phyloP scores from a whole-genome alignment of 768 basidiomycete genomes.

The Auriculariales sp. region DNA sequence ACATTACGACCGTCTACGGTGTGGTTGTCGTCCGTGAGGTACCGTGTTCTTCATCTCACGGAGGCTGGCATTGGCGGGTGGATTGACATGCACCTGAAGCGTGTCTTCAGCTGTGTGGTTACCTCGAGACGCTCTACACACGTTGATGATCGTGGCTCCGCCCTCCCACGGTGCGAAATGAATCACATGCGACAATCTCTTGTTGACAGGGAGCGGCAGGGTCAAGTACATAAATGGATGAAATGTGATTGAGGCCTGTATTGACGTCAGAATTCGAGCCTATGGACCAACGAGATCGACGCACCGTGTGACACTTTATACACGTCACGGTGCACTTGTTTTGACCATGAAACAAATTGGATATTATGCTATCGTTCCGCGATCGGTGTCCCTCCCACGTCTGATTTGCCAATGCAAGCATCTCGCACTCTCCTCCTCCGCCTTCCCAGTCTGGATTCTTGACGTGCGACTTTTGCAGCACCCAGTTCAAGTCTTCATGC shows the following conservation, averaged over 20 bases:
- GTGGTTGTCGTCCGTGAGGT: conserved; percentile 75
- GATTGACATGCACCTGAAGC: conserved; percentile 57
- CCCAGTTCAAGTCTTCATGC: conserved; percentile 86
- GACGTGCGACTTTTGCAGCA: conserved; percentile 88
- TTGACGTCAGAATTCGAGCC: not conserved
- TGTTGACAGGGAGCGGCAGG: conserved; percentile 70
- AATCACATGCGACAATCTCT: not conserved
- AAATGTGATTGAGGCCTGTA: conserved; percentile 91
- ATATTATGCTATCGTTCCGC: conserved; percentile 95
- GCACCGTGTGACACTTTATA: conserved; percentile 86
- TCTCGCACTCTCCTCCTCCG: conserved; percentile 55
- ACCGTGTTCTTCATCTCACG: conserved; percentile 62
- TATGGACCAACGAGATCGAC: not conserved
- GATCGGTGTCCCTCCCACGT: conserved; percentile 95
- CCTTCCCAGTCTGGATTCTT: conserved; percentile 98
- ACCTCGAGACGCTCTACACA: no score
- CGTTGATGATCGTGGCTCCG: no score
- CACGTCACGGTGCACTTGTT: conserved; percentile 91
- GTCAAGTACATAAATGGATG: conserved; percentile 99
- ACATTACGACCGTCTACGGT: conserved; percentile 61
- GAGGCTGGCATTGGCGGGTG: conserved; percentile 66
- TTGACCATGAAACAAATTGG: conserved; percentile 80
- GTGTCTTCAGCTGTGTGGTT: no score
- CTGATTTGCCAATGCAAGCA: conserved; percentile 65
- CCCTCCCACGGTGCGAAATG: no score